Percentiles rank a stretch among this genome's conserved stretches.
These are phyloP conservation scores for Rhizopus arrhizus DNA, from an alignment of 371 early-diverging fungal species.

Conservation along the genomic window DNA sequence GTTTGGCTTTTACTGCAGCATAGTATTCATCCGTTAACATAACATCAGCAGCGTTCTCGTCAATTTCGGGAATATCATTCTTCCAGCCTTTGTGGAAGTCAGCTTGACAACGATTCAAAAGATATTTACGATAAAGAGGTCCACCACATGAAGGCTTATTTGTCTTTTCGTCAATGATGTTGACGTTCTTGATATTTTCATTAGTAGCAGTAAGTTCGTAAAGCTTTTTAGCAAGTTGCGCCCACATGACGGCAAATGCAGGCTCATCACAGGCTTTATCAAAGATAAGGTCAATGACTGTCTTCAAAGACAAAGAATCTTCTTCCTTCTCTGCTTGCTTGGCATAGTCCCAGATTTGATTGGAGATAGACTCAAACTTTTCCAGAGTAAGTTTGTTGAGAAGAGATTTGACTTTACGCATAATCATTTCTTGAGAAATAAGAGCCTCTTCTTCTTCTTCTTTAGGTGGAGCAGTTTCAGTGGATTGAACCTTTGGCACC, in stretches of 20 bases:
- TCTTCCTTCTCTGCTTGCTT: constrained; percentile 68
- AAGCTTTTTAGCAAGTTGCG: constrained; percentile 79
- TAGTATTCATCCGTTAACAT: constrained; percentile 82
- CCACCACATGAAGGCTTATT: constrained; percentile 63
- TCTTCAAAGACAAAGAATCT: constrained; percentile 71
- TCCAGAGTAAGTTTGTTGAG: constrained; percentile 95
- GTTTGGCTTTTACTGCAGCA: constrained; percentile 87
- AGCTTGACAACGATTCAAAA: constrained; percentile 89
- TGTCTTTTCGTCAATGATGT: constrained; percentile 44
- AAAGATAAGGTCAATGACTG: constrained; percentile 83
- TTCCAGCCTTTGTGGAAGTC: constrained; percentile 89
- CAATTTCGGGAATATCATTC: constrained; percentile 55
- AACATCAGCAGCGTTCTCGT: constrained; percentile 49
- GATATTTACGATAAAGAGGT: constrained; percentile 84
- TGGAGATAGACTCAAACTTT: constrained; percentile 85
- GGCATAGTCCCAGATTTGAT: constrained; percentile 80
- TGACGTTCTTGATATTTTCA: constrained; percentile 49
- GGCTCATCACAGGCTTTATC: constrained; percentile 96
- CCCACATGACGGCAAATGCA: constrained; percentile 88
- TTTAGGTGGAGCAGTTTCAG: constrained; percentile 21
- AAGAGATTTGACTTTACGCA: constrained; percentile 83
- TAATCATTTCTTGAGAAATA: constrained; percentile 64
- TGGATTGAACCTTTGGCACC: constrained; percentile 62
- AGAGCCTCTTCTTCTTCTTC: constrained; percentile 37
- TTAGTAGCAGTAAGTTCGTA: constrained; percentile 54